These are phyloP conservation scores for Ceratobasidium papillatum DNA, from an alignment of 1,284 basidiomycete genomes.

Conservation along the genomic window DNA sequence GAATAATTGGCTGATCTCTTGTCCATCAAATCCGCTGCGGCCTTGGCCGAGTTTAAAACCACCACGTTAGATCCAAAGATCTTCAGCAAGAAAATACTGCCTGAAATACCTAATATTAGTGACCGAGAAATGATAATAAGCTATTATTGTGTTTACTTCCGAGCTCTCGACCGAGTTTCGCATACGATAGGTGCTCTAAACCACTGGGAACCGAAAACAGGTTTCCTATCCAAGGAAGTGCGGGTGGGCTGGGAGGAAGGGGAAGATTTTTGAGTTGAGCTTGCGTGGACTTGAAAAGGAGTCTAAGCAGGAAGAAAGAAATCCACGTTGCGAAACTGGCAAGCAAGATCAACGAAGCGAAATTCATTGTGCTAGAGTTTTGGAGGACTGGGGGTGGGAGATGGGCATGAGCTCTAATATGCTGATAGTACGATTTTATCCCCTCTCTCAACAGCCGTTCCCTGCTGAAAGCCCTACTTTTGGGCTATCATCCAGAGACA, in stretches of 20 bases:
- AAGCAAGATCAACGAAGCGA: no score
- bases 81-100: not conserved
- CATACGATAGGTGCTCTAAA: not conserved
- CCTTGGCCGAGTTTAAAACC: not conserved
- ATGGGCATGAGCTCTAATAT: no score
- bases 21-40: not conserved
- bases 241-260: constrained; percentile 3
- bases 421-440: no score
- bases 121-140: not conserved
- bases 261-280: not conserved
- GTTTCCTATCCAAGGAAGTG: constrained; percentile 12
- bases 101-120: not conserved
- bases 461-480: no score
- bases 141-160: not conserved
- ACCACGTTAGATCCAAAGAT: not conserved
- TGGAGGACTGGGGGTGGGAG: no score
- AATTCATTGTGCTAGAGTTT: no score
- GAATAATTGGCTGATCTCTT: constrained; percentile 8
- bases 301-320: no score
- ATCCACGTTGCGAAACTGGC: no score
- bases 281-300: no score
- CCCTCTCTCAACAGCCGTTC: no score
- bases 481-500: no score
- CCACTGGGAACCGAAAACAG: constrained; percentile 9
- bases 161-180: constrained; percentile 4